Percentiles rank a stretch among this genome's conserved stretches.
Conservation (phyloP, 1,139 yeast species). For the Saccharomyces pastorianus region DNA sequence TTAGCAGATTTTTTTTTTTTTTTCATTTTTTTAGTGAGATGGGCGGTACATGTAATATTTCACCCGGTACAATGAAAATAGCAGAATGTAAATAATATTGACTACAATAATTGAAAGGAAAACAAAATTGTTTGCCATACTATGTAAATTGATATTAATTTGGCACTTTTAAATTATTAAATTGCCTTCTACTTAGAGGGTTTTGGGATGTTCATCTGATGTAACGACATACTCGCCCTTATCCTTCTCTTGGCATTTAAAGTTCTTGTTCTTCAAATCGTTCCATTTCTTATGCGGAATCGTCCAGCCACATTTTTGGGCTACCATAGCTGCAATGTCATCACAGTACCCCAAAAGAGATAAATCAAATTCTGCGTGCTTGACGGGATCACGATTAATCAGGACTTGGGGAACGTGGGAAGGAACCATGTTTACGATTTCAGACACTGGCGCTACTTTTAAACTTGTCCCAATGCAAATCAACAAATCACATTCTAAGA, state of each 20-base stretch:
- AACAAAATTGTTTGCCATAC: not conserved
- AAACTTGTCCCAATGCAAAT: conserved; percentile 89
- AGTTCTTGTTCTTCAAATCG: conserved; percentile 18
- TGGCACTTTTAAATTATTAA: not conserved
- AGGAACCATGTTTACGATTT: conserved; percentile 70
- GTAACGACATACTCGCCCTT: conserved; percentile 22
- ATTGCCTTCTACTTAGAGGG: not conserved
- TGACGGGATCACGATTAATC: conserved; percentile 74
- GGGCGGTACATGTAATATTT: not conserved
- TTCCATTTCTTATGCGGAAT: conserved; percentile 47
- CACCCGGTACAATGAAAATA: not conserved
- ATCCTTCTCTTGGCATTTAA: conserved; percentile 22
- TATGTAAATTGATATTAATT: not conserved
- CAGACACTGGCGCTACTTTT: conserved; percentile 94
- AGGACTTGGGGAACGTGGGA: conserved; percentile 72
- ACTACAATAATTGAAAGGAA: not conserved
- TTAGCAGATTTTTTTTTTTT: not conserved
- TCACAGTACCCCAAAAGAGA: conserved; percentile 80
- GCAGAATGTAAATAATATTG: not conserved
- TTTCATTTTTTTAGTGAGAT: not conserved
- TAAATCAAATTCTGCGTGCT: conserved; percentile 73
- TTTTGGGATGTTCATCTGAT: not conserved
- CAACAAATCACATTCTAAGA: conserved; percentile 65
- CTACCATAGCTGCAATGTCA: conserved; percentile 65
- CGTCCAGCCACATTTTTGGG: conserved; percentile 57